Evolutionary conservation across 768 basidiomycete species (phyloP).

Genomic region (Leccinum pellstonianum): DNA sequence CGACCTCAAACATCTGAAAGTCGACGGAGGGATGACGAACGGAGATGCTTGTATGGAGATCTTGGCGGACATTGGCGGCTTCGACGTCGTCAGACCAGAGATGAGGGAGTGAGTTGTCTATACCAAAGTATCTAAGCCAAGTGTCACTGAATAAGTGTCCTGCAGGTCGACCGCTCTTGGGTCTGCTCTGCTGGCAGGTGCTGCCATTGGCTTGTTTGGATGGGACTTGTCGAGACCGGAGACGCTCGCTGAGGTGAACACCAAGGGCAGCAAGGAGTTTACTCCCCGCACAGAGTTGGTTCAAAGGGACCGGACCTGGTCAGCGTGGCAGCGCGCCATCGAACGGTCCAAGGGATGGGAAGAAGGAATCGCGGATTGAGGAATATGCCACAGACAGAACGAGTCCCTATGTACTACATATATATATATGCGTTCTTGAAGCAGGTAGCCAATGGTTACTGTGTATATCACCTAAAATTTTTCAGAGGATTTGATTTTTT

Average conservation of each 20-base stretch:
- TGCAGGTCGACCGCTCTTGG: constrained; percentile 90
- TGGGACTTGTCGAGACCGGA: constrained; percentile 88
- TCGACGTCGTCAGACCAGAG: constrained; percentile 86
- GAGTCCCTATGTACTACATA: constrained; percentile 1
- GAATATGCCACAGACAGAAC: not conserved
- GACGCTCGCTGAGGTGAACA: constrained; percentile 84
- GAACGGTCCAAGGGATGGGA: constrained; percentile 85
- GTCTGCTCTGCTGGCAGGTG: constrained; percentile 89
- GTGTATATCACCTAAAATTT: constrained; percentile 51
- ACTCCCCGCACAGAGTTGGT: constrained; percentile 41
- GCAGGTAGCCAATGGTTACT: not conserved
- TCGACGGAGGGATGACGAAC: constrained; percentile 99
- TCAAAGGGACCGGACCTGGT: constrained; percentile 58
- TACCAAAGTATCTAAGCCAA: not conserved
- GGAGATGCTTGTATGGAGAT: constrained; percentile 86
- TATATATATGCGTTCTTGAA: not conserved
- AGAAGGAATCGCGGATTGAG: constrained; percentile 41
- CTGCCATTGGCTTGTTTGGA: constrained; percentile 83
- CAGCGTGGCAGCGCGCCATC: constrained; percentile 87
- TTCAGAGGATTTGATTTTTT: constrained; percentile 83
- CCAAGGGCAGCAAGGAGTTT: constrained; percentile 75
- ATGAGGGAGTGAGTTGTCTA: constrained; percentile 85
- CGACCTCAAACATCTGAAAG: constrained; percentile 82
- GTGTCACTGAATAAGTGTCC: not conserved
- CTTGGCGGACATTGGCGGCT: constrained; percentile 87